Conservation (phyloP, 75 land plant species). For the Chamaecyparis obtusa region DNA sequence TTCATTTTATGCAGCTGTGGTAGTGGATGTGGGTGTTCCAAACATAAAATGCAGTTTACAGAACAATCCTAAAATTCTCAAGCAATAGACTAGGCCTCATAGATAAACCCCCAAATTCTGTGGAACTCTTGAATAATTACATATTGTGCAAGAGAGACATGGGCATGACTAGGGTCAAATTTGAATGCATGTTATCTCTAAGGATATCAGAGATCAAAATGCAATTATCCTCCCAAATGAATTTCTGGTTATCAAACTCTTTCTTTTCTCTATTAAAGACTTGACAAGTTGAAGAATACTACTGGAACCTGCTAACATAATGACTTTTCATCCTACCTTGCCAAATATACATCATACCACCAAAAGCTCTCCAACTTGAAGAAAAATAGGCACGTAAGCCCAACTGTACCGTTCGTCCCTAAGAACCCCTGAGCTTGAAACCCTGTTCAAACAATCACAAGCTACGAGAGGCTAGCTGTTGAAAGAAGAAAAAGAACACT, state of each 20-base stretch:
- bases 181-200: not conserved
- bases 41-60: not conserved
- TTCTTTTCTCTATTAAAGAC: not conserved
- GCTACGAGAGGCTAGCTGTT: not conserved
- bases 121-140: not conserved
- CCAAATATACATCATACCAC: not conserved
- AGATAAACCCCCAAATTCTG: not conserved
- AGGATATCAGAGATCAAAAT: not conserved
- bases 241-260: not conserved
- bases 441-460: not conserved
- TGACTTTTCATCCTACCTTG: not conserved
- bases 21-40: not conserved
- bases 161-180: not conserved
- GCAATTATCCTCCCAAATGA: not conserved
- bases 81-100: not conserved
- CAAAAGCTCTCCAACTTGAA: not conserved
- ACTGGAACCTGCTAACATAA: not conserved
- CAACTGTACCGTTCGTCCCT: not conserved
- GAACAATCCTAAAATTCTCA: not conserved
- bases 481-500: not conserved
- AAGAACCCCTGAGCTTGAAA: not conserved
- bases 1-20: not conserved
- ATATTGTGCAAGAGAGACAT: not conserved
- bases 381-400: not conserved
- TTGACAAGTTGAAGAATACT: not conserved